Percentiles rank a stretch among this genome's conserved stretches.
Evolutionary conservation across 345 rosid genomes (phyloP).

Genomic region (Ceriops zippeliana): DNA sequence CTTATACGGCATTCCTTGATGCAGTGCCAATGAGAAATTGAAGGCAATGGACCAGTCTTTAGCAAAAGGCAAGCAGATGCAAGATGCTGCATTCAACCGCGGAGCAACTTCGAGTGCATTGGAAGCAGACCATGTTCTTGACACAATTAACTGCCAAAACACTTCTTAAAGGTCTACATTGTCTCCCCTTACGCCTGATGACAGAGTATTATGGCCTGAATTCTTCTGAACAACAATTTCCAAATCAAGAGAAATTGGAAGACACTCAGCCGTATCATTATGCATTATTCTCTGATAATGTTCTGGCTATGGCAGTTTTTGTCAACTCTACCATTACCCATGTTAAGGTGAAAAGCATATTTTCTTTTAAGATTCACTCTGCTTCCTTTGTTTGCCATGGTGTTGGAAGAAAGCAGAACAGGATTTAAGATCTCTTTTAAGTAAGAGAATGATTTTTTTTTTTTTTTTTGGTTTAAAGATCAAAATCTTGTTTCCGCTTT

Average conservation of each 20-base stretch:
- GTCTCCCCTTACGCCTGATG: conserved; percentile 93
- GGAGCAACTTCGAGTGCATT: conserved; percentile 92
- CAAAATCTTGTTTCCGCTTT: background rate
- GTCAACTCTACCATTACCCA: conserved; percentile 78
- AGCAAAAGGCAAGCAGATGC: conserved; percentile 77
- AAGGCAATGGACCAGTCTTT: conserved; percentile 84
- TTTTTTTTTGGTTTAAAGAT: background rate
- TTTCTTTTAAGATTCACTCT: background rate
- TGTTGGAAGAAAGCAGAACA: background rate
- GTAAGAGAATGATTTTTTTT: background rate
- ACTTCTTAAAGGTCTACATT: conserved; percentile 94
- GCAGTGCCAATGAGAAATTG: conserved; percentile 66
- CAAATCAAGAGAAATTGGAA: conserved; percentile 70
- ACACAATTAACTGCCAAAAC: conserved; percentile 96
- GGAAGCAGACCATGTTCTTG: conserved; percentile 88
- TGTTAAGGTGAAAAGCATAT: conserved; percentile 63
- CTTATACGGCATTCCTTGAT: background rate
- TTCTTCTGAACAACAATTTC: conserved; percentile 64
- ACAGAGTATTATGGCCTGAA: conserved; percentile 64
- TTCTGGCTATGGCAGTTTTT: conserved; percentile 87
- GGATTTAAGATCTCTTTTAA: background rate
- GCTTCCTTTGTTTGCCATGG: conserved; percentile 5
- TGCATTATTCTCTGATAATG: conserved; percentile 92
- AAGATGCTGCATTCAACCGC: conserved; percentile 95
- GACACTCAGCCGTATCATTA: conserved; percentile 68